Evolutionary conservation across 2,329 filamentous ascomycete species (phyloP), one percentile per base, ranked within the genome.

Genomic region (Trichophyton simii): DNA sequence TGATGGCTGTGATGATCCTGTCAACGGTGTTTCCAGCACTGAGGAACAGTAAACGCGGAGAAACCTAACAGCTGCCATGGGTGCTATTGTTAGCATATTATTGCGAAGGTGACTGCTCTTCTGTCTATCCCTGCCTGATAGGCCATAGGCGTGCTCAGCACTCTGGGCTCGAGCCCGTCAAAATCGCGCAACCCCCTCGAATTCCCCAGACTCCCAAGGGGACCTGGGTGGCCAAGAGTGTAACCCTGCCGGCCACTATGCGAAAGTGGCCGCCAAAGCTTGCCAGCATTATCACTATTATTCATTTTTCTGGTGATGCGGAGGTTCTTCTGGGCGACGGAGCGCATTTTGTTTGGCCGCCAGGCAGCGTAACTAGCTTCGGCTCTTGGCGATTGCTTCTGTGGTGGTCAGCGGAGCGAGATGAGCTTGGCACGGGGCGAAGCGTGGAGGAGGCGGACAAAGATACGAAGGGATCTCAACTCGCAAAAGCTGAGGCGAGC

Each of bases 41-140:
- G 52, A 36, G 52, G 50, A 54, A 54, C 50, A 54, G 52, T 55
- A 38, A 55, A 55, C 52, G 52, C 52, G 52, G 28, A 55, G 52
- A 55, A 55, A 55, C 52, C 52, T 18, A 34, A 36, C 52, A 55
- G 9, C 52, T 34, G 3, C 36, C 52, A 36, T 18, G 52, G 52
- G 18, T 55, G 2, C 31, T 55, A n/a, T 55, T 36, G 52, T 55
- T 55, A 36, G 52, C 8, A 25, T 52, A 52, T 13, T 31, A 25
- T 13, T 31, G 20, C 6, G 34, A 44, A n/a, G 7, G 15, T 20
- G 41, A 44, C 41, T 28, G 28, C 20, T 34, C 15, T n/a, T 55
- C 15, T 34, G 34, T 31, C 18, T 55, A 55, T 55, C 52, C 52
- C 28, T n/a, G 52, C 28, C 13, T 36, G 25, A 28, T 28, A 25